Evolutionary conservation across 257 asterid species (phyloP).

Genomic region (Buddleja alternifolia): DNA sequence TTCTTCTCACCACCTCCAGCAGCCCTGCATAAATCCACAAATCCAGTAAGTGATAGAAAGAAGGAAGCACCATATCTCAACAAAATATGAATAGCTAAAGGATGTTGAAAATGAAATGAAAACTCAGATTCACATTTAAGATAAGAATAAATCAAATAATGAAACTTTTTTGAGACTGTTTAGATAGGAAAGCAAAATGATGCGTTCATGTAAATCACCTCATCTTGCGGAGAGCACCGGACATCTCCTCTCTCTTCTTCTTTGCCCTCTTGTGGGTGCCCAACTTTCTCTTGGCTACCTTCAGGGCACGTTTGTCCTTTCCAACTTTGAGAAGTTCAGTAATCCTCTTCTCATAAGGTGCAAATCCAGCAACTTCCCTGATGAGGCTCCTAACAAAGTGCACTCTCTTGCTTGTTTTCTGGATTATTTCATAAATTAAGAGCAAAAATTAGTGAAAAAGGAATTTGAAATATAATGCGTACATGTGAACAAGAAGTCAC

Average conservation of each 20-base stretch:
- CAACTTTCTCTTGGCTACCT: conserved; percentile 66
- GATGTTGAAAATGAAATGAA: too few relatives aligned
- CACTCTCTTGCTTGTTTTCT: conserved; percentile 62
- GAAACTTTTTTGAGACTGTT: not conserved
- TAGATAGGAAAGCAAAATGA: not conserved
- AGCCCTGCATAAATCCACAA: conserved; percentile 57
- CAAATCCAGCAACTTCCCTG: conserved; percentile 64
- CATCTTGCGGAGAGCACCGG: conserved; percentile 70
- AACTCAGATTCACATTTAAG: too few relatives aligned
- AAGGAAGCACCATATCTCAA: not conserved
- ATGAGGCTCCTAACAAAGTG: conserved; percentile 53
- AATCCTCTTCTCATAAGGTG: conserved; percentile 68
- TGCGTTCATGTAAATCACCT: conserved; percentile 43
- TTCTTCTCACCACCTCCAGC: conserved; percentile 95
- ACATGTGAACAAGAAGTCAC: not conserved
- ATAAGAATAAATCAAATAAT: not conserved
- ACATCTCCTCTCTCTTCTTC: conserved; percentile 78
- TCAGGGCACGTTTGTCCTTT: conserved; percentile 58
- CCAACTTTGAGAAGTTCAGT: conserved; percentile 68
- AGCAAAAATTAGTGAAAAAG: not conserved
- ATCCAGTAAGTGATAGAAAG: not conserved
- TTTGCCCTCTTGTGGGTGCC: conserved; percentile 77
- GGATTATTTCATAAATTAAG: not conserved
- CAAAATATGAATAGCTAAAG: too few relatives aligned
- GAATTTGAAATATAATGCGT: not conserved